Base-by-base conservation (phyloP, 768 basidiomycete genomes). In the Suillus lakei region DNA sequence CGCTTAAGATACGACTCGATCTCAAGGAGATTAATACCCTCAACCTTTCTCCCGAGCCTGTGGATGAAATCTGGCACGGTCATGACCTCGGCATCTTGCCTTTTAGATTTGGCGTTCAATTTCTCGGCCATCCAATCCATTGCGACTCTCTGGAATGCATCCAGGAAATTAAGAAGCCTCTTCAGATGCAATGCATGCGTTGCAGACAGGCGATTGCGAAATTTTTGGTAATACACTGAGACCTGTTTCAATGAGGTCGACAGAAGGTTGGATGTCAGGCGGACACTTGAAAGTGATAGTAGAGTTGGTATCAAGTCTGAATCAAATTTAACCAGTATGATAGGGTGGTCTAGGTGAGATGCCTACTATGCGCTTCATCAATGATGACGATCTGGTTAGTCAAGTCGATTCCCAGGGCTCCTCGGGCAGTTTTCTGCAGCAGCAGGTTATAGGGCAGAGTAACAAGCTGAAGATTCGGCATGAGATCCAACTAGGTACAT, bases 351-450 rank as follows among this genome's bases (percentile, higher is more conserved):
- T 32, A 39, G 2, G 30, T 16, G 38, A 72, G 36, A 12, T 23
- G 80, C 93, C 64, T 70, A 96, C 95, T 98, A 77, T 99, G 97
- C 0, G 97, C 97, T 80, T 99, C 97, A 72, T 99, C 97, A 62
- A 99, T 88, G 28, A 99, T 84, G 36, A 99, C 86, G 21, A 98
- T 82, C 70, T 98, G 95, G 71, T 90, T 86, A 13, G 84, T 91
- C 53, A 98, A 80, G 72, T 93, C 86, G 64, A 99, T 96, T 2
- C 92, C 92, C 0, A 98, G 82, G 0, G 95, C 89, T 71, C 98
- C 94, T 59, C 97, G 83, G 2, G 96, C 93, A 1, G 85, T 84
- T 66, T 87, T 90, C 67, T 94, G 90, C 5, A 99, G 80, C 1
- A 99, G 82, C 23, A 98, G 88, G 75, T 96, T 97, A 75, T 99